These are phyloP conservation scores for Trametes punicea DNA, from an alignment of 768 basidiomycete species.

Conservation along the genomic window DNA sequence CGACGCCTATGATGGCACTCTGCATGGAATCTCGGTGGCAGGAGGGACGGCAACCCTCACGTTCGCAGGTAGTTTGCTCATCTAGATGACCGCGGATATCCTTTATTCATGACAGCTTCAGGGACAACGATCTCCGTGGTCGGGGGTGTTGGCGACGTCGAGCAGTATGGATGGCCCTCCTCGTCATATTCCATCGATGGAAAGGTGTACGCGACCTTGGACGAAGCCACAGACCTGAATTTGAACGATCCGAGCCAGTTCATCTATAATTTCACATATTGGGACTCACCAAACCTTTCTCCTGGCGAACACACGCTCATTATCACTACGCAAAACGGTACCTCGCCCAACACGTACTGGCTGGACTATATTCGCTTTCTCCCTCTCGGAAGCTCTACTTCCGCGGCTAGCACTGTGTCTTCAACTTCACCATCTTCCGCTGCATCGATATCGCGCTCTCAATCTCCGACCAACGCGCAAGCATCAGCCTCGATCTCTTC, in stretches of 20 bases:
- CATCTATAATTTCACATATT: conserved; percentile 5
- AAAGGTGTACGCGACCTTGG: not conserved
- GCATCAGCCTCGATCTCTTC: not conserved
- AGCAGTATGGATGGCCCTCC: not conserved
- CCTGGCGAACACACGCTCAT: not conserved
- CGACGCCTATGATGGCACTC: not conserved
- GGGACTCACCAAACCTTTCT: not conserved
- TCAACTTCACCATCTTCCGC: not conserved
- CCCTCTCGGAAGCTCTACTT: not conserved
- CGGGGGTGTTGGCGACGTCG: not conserved
- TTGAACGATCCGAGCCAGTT: not conserved
- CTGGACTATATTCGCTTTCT: conserved; percentile 1
- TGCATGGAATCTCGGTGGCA: not conserved
- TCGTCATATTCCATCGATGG: not conserved
- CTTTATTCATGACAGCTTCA: not conserved
- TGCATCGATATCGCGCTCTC: not conserved
- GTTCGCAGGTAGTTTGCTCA: not conserved
- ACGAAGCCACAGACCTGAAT: not conserved
- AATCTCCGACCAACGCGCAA: not conserved
- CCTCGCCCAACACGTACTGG: not conserved
- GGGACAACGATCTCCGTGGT: not conserved
- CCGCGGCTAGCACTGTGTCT: not conserved
- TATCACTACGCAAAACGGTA: not conserved
- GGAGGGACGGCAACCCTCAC: not conserved
- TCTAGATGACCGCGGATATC: not conserved